Evolutionary conservation across 148 eudicot species (phyloP).

Genomic region (Salicornia ramosissima): DNA sequence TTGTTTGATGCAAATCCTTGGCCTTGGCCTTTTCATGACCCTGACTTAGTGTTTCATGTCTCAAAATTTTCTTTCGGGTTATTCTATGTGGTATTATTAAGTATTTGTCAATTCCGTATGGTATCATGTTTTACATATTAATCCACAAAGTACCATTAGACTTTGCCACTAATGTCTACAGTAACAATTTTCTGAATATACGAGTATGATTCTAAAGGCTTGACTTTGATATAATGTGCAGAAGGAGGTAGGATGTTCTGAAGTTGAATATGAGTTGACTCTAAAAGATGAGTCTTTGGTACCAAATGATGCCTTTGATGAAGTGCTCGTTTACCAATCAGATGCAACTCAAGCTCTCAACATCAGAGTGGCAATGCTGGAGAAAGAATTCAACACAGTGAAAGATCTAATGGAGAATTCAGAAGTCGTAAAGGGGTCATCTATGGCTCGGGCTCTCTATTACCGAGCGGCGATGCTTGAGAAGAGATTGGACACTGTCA

Average conservation of each 20-base stretch:
- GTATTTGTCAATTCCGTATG: background rate
- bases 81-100: background rate
- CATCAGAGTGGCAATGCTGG: background rate
- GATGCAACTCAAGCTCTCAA: slow-evolving; percentile 2
- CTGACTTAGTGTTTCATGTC: background rate
- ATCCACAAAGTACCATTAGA: background rate
- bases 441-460: slow-evolving; percentile 1
- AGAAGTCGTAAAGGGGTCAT: background rate
- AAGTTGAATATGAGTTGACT: background rate
- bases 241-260: background rate
- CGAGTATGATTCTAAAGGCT: background rate
- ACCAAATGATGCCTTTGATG: background rate
- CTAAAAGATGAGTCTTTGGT: background rate
- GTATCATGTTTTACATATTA: background rate
- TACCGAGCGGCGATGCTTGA: slow-evolving; percentile 1
- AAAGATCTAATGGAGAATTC: background rate
- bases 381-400: background rate
- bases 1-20: background rate
- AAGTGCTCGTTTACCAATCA: background rate
- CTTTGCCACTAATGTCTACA: background rate
- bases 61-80: background rate
- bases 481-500: background rate
- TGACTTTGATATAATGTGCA: background rate
- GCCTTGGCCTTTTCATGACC: background rate
- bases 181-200: background rate